Conservation (phyloP, 768 basidiomycete species). For the Lactarius vividus region DNA sequence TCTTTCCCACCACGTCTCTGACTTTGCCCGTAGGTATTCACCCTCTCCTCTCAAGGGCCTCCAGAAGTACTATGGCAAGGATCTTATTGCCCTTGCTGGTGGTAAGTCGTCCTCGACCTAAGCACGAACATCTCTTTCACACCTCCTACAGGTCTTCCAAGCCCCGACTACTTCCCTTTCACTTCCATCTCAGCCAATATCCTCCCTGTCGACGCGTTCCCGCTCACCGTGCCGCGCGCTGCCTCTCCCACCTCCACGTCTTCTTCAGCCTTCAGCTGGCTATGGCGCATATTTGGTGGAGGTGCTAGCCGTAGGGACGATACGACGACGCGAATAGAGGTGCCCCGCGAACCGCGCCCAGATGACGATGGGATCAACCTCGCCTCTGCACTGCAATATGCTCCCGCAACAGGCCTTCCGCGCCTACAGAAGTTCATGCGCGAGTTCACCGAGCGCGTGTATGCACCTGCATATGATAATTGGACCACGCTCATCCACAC, state of each 20-base stretch:
- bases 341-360: constrained; percentile 58
- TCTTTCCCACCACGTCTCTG: constrained; percentile 71
- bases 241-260: constrained; percentile 16
- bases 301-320: constrained; percentile 35
- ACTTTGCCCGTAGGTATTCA: constrained; percentile 45
- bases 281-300: constrained; percentile 53
- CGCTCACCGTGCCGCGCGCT: constrained; percentile 34
- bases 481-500: constrained; percentile 54
- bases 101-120: constrained; percentile 40
- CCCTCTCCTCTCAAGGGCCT: constrained; percentile 65
- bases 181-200: constrained; percentile 55
- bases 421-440: constrained; percentile 54
- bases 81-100: constrained; percentile 63
- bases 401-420: constrained; percentile 49
- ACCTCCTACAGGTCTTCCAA: constrained; percentile 52
- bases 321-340: constrained; percentile 45
- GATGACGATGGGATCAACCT: constrained; percentile 55
- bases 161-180: constrained; percentile 69
- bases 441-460: constrained; percentile 54
- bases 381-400: constrained; percentile 68
- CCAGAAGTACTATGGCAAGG: constrained; percentile 57
- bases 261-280: constrained; percentile 47
- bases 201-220: constrained; percentile 49
- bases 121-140: neutral
- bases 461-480: constrained; percentile 60